Evolutionary conservation across 2,329 filamentous ascomycete species (phyloP).

Genomic region (Aureobasidium namibiae): DNA sequence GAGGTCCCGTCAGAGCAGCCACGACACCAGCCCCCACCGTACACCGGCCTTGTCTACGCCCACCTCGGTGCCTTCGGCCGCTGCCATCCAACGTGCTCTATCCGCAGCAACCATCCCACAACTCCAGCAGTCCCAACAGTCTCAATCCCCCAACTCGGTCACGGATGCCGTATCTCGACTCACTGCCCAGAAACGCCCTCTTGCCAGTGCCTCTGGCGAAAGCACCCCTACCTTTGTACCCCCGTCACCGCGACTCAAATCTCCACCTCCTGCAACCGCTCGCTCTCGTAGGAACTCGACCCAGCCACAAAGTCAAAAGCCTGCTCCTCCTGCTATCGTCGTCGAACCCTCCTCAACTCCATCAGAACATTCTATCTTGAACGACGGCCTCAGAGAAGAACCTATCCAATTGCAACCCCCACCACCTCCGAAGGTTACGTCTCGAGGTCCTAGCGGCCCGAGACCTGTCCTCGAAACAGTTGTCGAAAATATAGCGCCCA

Average conservation of each 20-base stretch:
- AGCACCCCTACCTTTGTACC: constrained; percentile 59
- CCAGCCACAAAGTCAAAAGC: constrained; percentile 31
- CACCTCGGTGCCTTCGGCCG: constrained; percentile 47
- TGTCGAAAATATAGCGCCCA: constrained; percentile 14
- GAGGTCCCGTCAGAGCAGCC: constrained; percentile 37
- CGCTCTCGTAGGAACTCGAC: constrained; percentile 36
- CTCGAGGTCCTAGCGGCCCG: constrained; percentile 26
- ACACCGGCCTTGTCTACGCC: constrained; percentile 27
- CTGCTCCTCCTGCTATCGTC: constrained; percentile 35
- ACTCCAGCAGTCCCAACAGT: constrained; percentile 35
- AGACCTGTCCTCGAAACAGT: constrained; percentile 56
- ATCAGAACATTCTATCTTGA: constrained; percentile 22
- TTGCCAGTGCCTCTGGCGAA: constrained; percentile 40
- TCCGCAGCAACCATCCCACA: constrained; percentile 61
- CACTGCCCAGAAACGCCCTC: constrained; percentile 53
- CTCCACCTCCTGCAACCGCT: constrained; percentile 55
- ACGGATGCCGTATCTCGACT: constrained; percentile 56
- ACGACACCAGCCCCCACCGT: constrained; percentile 34
- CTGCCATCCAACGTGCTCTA: constrained; percentile 57
- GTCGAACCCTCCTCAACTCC: constrained; percentile 31
- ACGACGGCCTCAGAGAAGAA: constrained; percentile 21
- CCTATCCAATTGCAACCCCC: constrained; percentile 23
- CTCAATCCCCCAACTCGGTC: constrained; percentile 32
- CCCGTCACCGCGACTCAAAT: constrained; percentile 66
- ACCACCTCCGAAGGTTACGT: constrained; percentile 31